These are phyloP conservation scores for Hypoxylon lenormandii DNA, from an alignment of 495 filamentous ascomycete species.

Conservation along the genomic window DNA sequence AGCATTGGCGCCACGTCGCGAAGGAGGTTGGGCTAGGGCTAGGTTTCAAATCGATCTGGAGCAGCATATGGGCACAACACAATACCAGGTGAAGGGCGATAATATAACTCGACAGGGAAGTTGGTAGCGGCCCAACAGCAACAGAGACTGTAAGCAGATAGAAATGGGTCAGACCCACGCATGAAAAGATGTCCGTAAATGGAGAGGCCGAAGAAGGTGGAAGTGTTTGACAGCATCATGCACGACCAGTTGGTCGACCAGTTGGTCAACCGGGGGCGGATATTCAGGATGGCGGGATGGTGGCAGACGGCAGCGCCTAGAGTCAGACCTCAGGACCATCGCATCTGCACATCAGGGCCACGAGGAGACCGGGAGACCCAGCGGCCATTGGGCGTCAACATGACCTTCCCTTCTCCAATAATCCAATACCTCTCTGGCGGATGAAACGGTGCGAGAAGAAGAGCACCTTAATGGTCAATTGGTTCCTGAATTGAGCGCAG, in stretches of 20 bases:
- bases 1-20: constrained; percentile 67
- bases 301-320: constrained; percentile 9
- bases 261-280: constrained; percentile 16
- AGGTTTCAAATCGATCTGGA: constrained; percentile 46
- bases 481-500: constrained; percentile 44
- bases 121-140: constrained; percentile 48
- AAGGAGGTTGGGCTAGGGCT: constrained; percentile 54
- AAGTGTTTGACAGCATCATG: constrained; percentile 45
- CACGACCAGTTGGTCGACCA: constrained; percentile 39
- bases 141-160: constrained; percentile 30
- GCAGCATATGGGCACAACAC: constrained; percentile 51
- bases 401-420: constrained; percentile 21
- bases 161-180: constrained; percentile 42
- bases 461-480: constrained; percentile 10
- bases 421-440: constrained; percentile 4
- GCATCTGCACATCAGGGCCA: background rate
- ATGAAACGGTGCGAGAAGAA: constrained; percentile 37
- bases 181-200: constrained; percentile 29
- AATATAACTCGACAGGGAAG: constrained; percentile 51
- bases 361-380: background rate
- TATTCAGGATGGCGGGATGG: constrained; percentile 21
- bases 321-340: constrained; percentile 7
- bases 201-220: constrained; percentile 20
- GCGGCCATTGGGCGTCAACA: constrained; percentile 36
- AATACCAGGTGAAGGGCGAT: constrained; percentile 47